A percentile compares a stretch with the other conserved stretches of the same genome.
Evolutionary conservation across 495 filamentous ascomycete species (phyloP).

Genomic region (Penicillium cataractarum): DNA sequence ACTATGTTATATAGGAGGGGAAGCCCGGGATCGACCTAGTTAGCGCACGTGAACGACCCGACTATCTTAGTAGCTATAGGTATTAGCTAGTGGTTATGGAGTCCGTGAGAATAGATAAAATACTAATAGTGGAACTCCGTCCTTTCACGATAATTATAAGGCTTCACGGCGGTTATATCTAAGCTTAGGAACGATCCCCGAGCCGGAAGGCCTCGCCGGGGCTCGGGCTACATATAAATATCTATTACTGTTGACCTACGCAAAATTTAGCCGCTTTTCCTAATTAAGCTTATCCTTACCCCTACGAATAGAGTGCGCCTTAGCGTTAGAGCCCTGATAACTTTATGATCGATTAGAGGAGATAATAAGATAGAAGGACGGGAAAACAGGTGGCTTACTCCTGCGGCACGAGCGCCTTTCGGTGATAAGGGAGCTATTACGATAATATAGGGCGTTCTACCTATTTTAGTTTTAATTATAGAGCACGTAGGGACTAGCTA

Average conservation of each 20-base stretch:
- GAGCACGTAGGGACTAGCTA: slow-evolving; percentile 3
- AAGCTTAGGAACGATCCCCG: slow-evolving; percentile 6
- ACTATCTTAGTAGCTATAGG: slow-evolving; percentile 1
- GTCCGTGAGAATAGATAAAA: slow-evolving; percentile 1
- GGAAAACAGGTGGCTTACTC: neutral
- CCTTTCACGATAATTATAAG: slow-evolving; percentile 4
- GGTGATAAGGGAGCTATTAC: neutral
- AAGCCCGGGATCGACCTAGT: neutral
- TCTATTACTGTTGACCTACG: slow-evolving; percentile 7
- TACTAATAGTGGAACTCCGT: neutral
- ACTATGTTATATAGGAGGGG: neutral
- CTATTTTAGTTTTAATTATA: slow-evolving; percentile 3
- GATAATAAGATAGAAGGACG: neutral
- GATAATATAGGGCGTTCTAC: neutral
- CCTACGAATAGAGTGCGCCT: neutral
- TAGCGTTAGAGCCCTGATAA: slow-evolving; percentile 1
- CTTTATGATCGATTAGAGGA: slow-evolving; percentile 4
- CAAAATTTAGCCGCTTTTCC: neutral
- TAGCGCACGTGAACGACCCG: neutral
- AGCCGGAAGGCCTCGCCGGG: slow-evolving; percentile 2
- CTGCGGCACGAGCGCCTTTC: neutral
- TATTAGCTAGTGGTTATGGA: neutral
- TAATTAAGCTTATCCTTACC: neutral
- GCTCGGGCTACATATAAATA: neutral
- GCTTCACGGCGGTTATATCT: slow-evolving; percentile 4